Percentiles rank a stretch among this genome's conserved stretches.
These are phyloP conservation scores for Citrus mangshanensis DNA, from an alignment of 345 rosid genomes.

Conservation along the genomic window DNA sequence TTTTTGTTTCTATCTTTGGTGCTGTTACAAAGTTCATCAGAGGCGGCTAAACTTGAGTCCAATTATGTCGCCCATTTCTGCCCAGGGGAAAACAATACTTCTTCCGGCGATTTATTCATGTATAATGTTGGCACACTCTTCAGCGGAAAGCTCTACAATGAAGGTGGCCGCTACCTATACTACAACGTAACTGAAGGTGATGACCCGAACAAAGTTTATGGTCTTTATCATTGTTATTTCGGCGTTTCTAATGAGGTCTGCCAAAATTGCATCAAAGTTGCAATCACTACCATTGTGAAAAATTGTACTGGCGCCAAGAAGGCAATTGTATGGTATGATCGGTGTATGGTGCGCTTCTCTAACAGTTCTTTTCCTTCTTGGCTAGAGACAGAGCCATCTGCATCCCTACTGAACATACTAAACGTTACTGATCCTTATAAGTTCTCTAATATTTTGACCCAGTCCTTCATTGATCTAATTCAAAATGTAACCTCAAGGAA, in stretches of 20 bases:
- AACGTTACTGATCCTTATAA: background rate
- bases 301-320: background rate
- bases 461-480: background rate
- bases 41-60: background rate
- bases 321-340: conserved; percentile 8
- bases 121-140: background rate
- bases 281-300: background rate
- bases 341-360: conserved; percentile 22
- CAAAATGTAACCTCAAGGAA: no score
- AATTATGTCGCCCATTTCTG: background rate
- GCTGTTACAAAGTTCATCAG: background rate
- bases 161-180: background rate
- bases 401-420: no score
- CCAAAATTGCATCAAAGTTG: background rate
- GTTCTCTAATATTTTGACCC: background rate
- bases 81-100: background rate
- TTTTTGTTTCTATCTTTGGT: background rate
- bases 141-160: background rate
- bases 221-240: background rate
- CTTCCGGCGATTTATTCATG: background rate
- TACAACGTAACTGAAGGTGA: background rate
- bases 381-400: no score
- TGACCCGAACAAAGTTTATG: background rate
- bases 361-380: conserved; percentile 17
- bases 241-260: background rate